Conservation (phyloP, 2,329 filamentous ascomycete species). For the Colletotrichum chrysophilum region DNA sequence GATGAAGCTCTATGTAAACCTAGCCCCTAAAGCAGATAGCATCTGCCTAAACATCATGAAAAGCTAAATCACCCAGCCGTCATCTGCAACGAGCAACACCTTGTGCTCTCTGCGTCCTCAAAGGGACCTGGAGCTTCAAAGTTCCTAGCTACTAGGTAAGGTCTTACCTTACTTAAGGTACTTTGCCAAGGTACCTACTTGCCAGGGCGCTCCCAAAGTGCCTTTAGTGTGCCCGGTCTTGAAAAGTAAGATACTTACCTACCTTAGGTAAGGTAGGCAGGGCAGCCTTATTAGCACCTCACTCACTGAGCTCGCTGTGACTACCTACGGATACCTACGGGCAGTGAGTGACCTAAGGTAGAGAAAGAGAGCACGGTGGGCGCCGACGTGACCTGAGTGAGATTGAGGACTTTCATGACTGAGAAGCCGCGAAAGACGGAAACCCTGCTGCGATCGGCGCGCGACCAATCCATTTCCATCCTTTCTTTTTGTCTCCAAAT, state of each 20-base stretch:
- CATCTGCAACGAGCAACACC: too few relatives aligned
- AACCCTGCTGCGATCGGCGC: constrained; percentile 10
- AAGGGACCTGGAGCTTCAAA: not conserved
- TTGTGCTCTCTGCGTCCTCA: not conserved
- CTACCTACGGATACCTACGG: not conserved
- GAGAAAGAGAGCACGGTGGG: not conserved
- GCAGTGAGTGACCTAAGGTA: too few relatives aligned
- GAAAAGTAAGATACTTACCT: not conserved
- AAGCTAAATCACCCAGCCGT: too few relatives aligned
- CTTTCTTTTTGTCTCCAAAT: constrained; percentile 20
- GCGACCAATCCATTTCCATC: constrained; percentile 20
- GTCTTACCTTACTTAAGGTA: too few relatives aligned
- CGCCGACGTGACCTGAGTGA: not conserved
- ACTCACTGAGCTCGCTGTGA: not conserved
- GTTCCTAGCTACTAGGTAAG: too few relatives aligned
- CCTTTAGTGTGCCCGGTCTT: not conserved
- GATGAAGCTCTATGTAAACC: not conserved
- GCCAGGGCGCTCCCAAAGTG: not conserved
- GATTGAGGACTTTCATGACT: not conserved
- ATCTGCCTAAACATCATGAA: not conserved
- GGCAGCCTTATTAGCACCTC: not conserved
- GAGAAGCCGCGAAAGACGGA: not conserved
- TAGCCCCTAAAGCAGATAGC: not conserved
- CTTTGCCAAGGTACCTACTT: not conserved
- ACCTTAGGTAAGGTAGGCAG: too few relatives aligned